These are phyloP conservation scores for Diaporthe sp. DNA, from an alignment of 2,329 filamentous ascomycete species.

Conservation along the genomic window DNA sequence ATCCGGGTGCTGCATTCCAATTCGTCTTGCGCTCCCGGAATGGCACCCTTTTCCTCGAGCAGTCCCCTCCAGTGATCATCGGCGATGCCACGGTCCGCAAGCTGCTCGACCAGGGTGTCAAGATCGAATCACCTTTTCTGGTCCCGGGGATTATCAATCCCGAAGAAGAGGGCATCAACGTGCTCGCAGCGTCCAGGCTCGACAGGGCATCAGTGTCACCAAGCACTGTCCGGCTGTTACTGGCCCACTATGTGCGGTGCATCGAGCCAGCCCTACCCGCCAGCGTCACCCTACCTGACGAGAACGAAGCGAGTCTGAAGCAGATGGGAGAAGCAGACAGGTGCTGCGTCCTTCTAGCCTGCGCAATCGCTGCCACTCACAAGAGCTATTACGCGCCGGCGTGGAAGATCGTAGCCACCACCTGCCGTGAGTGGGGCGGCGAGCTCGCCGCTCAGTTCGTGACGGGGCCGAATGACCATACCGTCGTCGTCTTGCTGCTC, in stretches of 20 bases:
- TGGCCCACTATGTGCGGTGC: conserved; percentile 30
- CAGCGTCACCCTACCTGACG: conserved; percentile 12
- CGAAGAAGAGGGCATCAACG: conserved; percentile 24
- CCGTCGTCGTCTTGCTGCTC: conserved; percentile 22
- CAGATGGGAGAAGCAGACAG: conserved; percentile 28
- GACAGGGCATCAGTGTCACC: conserved; percentile 25
- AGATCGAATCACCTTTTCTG: conserved; percentile 24
- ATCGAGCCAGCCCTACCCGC: conserved; percentile 29
- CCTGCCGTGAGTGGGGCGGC: conserved; percentile 34
- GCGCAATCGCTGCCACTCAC: conserved; percentile 33
- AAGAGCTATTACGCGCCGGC: conserved; percentile 31
- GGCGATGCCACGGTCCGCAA: conserved; percentile 33
- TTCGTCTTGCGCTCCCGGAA: conserved; percentile 30
- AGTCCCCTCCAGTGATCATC: conserved; percentile 32
- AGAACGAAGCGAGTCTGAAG: conserved; percentile 28
- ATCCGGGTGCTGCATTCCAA: conserved; percentile 3
- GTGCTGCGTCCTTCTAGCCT: conserved; percentile 31
- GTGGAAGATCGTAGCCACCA: conserved; percentile 29
- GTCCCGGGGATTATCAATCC: conserved; percentile 15
- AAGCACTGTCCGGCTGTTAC: conserved; percentile 27
- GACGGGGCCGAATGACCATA: conserved; percentile 2
- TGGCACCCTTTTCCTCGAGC: conserved; percentile 29
- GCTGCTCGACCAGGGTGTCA: conserved; percentile 30
- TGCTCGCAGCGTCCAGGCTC: background rate
- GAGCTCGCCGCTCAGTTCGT: conserved; percentile 30